These are phyloP conservation scores for Ogataea pignaliae DNA, from an alignment of 805 yeast genomes.

Conservation along the genomic window DNA sequence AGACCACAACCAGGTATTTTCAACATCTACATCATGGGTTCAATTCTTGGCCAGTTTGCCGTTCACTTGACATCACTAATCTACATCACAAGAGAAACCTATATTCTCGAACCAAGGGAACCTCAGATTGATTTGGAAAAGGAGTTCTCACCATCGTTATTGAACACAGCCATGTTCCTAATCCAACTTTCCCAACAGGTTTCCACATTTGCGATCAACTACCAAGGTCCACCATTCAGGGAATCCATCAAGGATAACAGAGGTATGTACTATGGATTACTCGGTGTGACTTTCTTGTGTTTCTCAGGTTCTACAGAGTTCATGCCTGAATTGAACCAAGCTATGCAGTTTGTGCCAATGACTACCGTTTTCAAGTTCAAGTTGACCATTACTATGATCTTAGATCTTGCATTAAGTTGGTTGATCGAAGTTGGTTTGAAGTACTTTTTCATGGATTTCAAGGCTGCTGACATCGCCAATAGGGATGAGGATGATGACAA, in stretches of 20 bases:
- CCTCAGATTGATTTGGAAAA: conserved; percentile 88
- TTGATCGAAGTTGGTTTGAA: conserved; percentile 77
- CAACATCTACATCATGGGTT: conserved; percentile 94
- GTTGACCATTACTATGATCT: conserved; percentile 64
- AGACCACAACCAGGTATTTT: conserved; percentile 98
- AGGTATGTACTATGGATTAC: conserved; percentile 94
- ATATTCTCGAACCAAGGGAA: conserved; percentile 86
- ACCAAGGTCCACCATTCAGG: conserved; percentile 95
- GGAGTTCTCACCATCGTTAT: conserved; percentile 79
- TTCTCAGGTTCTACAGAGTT: conserved; percentile 91
- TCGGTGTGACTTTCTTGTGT: conserved; percentile 88
- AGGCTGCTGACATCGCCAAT: conserved; percentile 85
- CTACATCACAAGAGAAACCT: conserved; percentile 79
- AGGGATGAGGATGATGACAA: conserved; percentile 23
- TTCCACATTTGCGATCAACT: conserved; percentile 95
- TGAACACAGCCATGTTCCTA: conserved; percentile 94
- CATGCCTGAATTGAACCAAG: conserved; percentile 89
- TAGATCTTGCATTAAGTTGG: conserved; percentile 77
- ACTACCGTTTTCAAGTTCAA: conserved; percentile 63
- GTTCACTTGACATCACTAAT: conserved; percentile 80
- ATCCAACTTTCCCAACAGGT: conserved; percentile 95
- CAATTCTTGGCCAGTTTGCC: conserved; percentile 94
- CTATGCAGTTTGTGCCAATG: conserved; percentile 91
- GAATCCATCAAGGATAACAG: conserved; percentile 85
- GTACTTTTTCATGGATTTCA: conserved; percentile 80